Conservation (phyloP, 2,329 filamentous ascomycete species). For the Cladobotryum mycophilum region DNA sequence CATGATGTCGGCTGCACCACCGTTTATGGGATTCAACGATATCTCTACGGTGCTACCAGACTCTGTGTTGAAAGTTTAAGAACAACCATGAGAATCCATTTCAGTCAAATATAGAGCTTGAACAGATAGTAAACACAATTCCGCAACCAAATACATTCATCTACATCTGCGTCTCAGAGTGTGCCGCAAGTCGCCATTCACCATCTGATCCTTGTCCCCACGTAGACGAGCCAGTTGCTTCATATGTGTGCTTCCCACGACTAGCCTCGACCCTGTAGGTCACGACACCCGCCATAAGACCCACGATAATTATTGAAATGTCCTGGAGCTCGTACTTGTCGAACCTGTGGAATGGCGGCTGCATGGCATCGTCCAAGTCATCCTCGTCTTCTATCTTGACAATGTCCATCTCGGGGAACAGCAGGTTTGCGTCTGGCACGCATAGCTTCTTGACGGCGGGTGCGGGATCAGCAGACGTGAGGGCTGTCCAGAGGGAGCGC, state of each 20-base stretch:
- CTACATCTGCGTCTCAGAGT: not conserved
- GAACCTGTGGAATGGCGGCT: constrained; percentile 10
- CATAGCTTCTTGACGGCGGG: constrained; percentile 11
- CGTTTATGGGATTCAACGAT: no score
- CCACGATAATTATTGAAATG: constrained; percentile 6
- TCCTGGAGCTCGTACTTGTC: constrained; percentile 8
- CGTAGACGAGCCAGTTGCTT: constrained; percentile 8
- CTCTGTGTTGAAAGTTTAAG: no score
- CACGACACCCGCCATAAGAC: constrained; percentile 12
- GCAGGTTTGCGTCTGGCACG: constrained; percentile 8
- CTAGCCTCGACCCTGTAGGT: constrained; percentile 9
- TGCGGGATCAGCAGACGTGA: constrained; percentile 8
- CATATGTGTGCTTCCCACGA: constrained; percentile 8
- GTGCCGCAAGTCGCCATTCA: constrained; percentile 6
- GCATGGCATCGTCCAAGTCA: constrained; percentile 5
- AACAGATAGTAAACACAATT: not conserved
- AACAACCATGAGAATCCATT: no score
- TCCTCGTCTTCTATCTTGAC: constrained; percentile 9
- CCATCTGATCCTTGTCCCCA: constrained; percentile 11
- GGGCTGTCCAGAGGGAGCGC: constrained; percentile 10
- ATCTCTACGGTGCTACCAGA: no score
- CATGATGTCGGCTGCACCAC: no score
- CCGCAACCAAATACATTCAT: not conserved
- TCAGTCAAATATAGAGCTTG: no score
- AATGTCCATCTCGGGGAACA: constrained; percentile 11